Base-by-base conservation (phyloP, 495 filamentous ascomycete genomes). In the Penicillium subrubescens region DNA sequence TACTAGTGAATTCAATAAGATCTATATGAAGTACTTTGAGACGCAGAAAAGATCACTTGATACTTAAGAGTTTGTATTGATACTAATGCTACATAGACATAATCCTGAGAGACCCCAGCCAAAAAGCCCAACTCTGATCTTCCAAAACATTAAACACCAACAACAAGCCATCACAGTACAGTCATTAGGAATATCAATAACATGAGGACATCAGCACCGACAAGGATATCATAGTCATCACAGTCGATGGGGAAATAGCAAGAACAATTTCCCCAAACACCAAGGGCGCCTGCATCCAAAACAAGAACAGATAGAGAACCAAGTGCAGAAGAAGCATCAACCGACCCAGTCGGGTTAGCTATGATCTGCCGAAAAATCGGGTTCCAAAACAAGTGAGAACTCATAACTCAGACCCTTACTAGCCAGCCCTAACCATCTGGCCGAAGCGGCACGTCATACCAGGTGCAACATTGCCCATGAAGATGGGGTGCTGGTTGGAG, bases 381-480 rank as follows among this genome's bases (percentile, higher is more conserved):
- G 14, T 34, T 14, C 33, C 55, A 34, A 34, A 19, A 27, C 27
- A 54, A 8, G 25, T 35, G 17, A 19, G 46, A 2, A 15, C 34
- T 8, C 3, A 8, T 44, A 10, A 25, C 25, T 27, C 25, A 57
- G 1, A 7, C 14, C 27, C 23, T 68, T 60, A 68, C 43, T 31
- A 63, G 33, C 19, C 15, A 6, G 44, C 4, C 0, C 14, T 8
- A 19, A 68, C 65, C 62, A 81, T 81, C 11, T 41, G 61, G 6
- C 80, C 80, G 15, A 74, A 57, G 1, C 65, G 66, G 65, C 81
- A 83, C 19, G 53, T 57, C 10, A 74, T 83, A 14, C 81, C 81
- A 8, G 68, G 63, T 31, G 81, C 77, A 2, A 82, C 79, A 12
- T 66, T 48, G 27, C 79, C 79, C 78, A 82, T 82, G 65, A 63